Base-by-base conservation (phyloP, 768 basidiomycete species). In the Phaeotremella fagi region DNA sequence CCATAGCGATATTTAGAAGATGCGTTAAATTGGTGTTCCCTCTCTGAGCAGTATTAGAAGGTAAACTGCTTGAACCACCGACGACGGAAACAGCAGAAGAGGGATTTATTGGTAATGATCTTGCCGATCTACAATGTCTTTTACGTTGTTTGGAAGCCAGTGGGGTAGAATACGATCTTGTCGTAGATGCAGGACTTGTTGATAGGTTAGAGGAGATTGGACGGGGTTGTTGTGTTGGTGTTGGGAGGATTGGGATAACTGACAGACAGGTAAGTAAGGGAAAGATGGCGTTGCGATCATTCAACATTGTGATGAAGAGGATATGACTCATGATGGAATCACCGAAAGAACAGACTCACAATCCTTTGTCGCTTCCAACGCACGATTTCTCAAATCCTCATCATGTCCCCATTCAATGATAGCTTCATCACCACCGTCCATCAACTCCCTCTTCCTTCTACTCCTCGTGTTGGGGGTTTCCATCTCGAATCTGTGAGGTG, bases 391-490 rank as follows among this genome's bases (percentile, higher is more conserved):
- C 24, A 68, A 37, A 20, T 46, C 41, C 22, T 51, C 48, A 57
- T 63, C 61, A 49, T 63, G 59, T 18, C 28, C 29, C 66, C 66
- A 68, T 44, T 42, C 47, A 22, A 68, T 48, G 28, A 27, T 23
- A 38, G 45, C 46, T 16, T 48, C 60, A 41, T 16, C 45, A 41
- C 26, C 51, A 31, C 24, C 26, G 3, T 48, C 43, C 28, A 59
- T 59, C 27, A 59, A 37, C 38, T 61, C 63, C 41, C 66, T 43
- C 42, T 68, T 68, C 35, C 50, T 35, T 58, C 66, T 52, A 29
- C 57, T 57, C 23, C 66, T 29, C 15, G 63, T 68, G 18, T 60
- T 63, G 18, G 66, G 66, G 25, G 66, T 63, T 20, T 65, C 63
- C 63, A 62, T 60, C 16, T 16, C 31, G 31, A n/a, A n/a, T n/a